Evolutionary conservation across 1,284 basidiomycete genomes (phyloP).

Genomic region (Golubevia sp.): DNA sequence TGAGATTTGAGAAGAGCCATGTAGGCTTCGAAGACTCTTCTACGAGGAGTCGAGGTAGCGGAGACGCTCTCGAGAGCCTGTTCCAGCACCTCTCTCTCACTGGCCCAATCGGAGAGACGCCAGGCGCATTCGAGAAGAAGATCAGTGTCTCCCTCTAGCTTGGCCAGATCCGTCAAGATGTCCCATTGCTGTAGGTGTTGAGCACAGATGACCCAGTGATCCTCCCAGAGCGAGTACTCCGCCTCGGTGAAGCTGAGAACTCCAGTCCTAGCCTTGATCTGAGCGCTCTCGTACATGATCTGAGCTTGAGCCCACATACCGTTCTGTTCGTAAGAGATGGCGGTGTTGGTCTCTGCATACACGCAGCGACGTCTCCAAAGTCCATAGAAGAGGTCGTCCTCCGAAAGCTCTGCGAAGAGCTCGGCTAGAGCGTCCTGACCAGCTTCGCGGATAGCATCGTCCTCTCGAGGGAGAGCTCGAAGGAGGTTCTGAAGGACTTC

Average conservation of each 20-base stretch:
- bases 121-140: constrained; percentile 93
- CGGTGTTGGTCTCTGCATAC: constrained; percentile 88
- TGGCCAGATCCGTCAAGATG: constrained; percentile 79
- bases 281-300: constrained; percentile 85
- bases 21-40: constrained; percentile 94
- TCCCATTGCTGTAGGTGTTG: constrained; percentile 99
- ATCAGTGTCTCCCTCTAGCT: constrained; percentile 88
- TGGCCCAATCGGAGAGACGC: constrained; percentile 89
- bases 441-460: constrained; percentile 78
- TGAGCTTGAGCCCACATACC: constrained; percentile 96
- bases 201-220: constrained; percentile 95
- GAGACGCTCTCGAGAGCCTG: constrained; percentile 80
- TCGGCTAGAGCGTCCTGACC: constrained; percentile 91
- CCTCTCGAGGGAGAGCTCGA: constrained; percentile 72
- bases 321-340: constrained; percentile 91
- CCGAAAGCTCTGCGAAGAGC: constrained; percentile 90
- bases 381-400: constrained; percentile 98
- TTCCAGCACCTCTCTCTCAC: constrained; percentile 77
- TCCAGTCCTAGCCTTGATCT: constrained; percentile 81
- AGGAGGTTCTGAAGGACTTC: constrained; percentile 82
- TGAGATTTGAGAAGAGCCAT: constrained; percentile 74
- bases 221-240: constrained; percentile 98
- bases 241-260: constrained; percentile 88
- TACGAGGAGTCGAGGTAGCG: constrained; percentile 86
- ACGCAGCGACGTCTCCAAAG: constrained; percentile 88